phyloP scores from a whole-genome alignment of 208 protist species.

The Trypanosoma theileri region DNA sequence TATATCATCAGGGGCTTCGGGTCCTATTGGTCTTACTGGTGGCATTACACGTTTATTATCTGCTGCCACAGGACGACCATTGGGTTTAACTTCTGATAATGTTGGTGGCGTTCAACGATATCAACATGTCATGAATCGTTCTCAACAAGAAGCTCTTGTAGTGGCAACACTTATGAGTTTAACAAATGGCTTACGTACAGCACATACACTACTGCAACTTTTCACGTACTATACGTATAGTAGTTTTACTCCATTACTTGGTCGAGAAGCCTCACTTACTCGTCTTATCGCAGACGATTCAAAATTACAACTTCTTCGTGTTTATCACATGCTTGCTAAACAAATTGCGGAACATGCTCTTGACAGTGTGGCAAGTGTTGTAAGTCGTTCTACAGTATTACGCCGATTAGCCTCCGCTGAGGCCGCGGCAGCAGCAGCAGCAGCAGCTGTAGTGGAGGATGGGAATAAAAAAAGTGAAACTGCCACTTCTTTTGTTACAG shows the following conservation, averaged over 20 bases:
- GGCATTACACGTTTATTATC: conserved; percentile 29
- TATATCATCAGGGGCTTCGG: conserved; percentile 1
- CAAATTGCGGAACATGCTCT: conserved; percentile 43
- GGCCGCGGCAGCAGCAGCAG: conserved; percentile 14
- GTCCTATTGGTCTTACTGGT: conserved; percentile 33
- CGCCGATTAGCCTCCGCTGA: conserved; percentile 50
- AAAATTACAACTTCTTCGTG: conserved; percentile 40
- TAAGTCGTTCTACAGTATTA: conserved; percentile 42
- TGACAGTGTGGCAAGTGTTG: conserved; percentile 54
- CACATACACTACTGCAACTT: conserved; percentile 62
- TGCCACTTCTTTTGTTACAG: conserved; percentile 16
- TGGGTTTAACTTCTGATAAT: conserved; percentile 6
- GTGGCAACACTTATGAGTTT: conserved; percentile 36
- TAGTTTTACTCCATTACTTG: conserved; percentile 61
- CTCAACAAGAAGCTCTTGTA: conserved; percentile 56
- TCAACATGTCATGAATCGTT: conserved; percentile 45
- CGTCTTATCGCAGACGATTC: conserved; percentile 46
- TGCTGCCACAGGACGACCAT: conserved; percentile 29
- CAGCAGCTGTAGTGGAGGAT: conserved; percentile 4
- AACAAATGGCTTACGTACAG: conserved; percentile 43
- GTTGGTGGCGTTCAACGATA: conserved; percentile 37
- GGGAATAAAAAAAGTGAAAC: background rate
- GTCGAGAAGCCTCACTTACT: conserved; percentile 45
- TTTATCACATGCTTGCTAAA: conserved; percentile 50
- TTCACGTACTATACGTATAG: conserved; percentile 70